phyloP scores from a whole-genome alignment of 768 basidiomycete species.

The Nidularia sp. region DNA sequence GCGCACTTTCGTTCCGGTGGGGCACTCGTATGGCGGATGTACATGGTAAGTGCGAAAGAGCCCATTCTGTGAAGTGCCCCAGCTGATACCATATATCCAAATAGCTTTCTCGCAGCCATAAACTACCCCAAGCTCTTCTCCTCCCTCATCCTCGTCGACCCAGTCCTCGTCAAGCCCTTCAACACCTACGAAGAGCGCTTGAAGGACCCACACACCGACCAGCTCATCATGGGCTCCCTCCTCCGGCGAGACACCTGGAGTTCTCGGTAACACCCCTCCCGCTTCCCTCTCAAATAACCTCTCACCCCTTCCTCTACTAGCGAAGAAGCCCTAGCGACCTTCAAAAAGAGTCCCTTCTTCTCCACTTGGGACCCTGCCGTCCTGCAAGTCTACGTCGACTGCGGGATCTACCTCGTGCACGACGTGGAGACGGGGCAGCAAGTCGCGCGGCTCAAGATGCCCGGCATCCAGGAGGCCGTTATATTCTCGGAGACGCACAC shows the following conservation, averaged over 20 bases:
- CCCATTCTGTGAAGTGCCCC: not conserved
- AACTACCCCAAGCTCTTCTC: conserved; percentile 65
- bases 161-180: conserved; percentile 49
- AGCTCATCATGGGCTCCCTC: conserved; percentile 43
- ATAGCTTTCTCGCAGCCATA: conserved; percentile 62
- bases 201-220: conserved; percentile 8
- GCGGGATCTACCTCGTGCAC: conserved; percentile 40
- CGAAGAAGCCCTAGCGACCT: conserved; percentile 50
- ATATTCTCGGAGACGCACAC: conserved; percentile 49
- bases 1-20: conserved; percentile 63
- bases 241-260: conserved; percentile 60
- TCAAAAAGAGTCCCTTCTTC: conserved; percentile 64
- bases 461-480: conserved; percentile 59
- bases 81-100: not conserved
- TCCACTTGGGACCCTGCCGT: conserved; percentile 62
- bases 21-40: conserved; percentile 85
- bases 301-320: conserved; percentile 23
- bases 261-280: conserved; percentile 37
- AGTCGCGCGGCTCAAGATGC: conserved; percentile 59
- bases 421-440: conserved; percentile 22
- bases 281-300: not conserved
- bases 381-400: conserved; percentile 56
- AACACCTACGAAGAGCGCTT: conserved; percentile 4
- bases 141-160: conserved; percentile 73
- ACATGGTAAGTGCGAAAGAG: conserved; percentile 48